Evolutionary conservation across 805 yeast genomes (phyloP).

Genomic region (Pichia gijzeniarum): DNA sequence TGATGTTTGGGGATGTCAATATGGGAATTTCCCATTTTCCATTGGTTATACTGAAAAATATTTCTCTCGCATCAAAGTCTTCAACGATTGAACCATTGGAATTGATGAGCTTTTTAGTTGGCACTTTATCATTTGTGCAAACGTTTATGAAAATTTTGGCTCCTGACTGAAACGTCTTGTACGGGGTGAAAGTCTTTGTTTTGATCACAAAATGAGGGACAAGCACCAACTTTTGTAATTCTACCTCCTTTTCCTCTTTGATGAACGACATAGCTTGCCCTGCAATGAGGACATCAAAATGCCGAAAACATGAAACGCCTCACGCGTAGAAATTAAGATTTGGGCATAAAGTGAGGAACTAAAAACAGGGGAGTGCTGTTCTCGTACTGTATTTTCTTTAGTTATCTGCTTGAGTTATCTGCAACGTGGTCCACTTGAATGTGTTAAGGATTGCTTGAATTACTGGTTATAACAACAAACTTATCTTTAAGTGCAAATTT

Average conservation of each 20-base stretch:
- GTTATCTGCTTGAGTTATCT: too few species aligned
- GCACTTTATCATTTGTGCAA: slow-evolving; percentile 61
- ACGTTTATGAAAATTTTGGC: slow-evolving; percentile 75
- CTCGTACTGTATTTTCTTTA: too few species aligned
- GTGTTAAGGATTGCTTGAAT: too few species aligned
- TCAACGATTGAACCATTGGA: slow-evolving; percentile 5
- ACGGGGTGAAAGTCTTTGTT: slow-evolving; percentile 41
- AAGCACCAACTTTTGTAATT: slow-evolving; percentile 33
- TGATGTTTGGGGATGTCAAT: slow-evolving; percentile 50
- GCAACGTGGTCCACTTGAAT: too few species aligned
- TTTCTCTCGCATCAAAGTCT: slow-evolving; percentile 47
- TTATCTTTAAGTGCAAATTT: too few species aligned
- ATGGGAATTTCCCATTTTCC: slow-evolving; percentile 86
- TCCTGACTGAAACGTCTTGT: slow-evolving; percentile 25
- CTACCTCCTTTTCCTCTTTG: neutral
- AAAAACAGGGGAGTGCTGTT: too few species aligned
- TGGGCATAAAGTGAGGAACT: too few species aligned
- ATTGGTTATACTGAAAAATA: slow-evolving; percentile 58
- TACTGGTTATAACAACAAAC: too few species aligned
- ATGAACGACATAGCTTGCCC: neutral
- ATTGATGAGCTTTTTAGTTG: slow-evolving; percentile 27
- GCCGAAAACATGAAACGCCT: too few species aligned
- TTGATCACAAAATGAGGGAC: slow-evolving; percentile 70
- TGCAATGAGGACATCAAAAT: too few species aligned
- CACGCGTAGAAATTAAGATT: too few species aligned